Evolutionary conservation across 805 yeast genomes (phyloP).

Genomic region (Clavispora santaluciae): DNA sequence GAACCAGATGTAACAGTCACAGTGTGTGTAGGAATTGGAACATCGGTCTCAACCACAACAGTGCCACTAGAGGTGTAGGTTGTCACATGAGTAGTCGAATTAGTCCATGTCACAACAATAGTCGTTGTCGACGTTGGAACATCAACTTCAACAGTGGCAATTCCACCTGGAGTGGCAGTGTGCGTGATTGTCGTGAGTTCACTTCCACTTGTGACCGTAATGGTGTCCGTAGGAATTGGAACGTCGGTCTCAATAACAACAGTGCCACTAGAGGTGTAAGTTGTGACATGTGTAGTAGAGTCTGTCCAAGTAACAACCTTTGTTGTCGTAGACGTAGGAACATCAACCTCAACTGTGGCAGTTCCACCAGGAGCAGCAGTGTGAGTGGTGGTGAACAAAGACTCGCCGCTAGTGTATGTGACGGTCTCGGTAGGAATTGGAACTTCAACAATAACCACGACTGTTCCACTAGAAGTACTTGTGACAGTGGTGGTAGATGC

Average conservation of each 20-base stretch:
- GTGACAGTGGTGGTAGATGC: slow-evolving; percentile 1
- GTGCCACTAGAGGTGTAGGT: not conserved
- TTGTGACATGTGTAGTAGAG: not conserved
- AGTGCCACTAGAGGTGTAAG: slow-evolving; percentile 2
- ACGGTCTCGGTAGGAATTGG: slow-evolving; percentile 4
- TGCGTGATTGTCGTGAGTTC: not conserved
- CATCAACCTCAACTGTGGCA: slow-evolving; percentile 1
- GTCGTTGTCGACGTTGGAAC: not conserved
- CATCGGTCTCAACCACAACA: not conserved
- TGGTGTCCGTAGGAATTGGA: slow-evolving; percentile 13
- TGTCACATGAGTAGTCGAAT: not conserved
- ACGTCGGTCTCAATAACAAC: slow-evolving; percentile 3
- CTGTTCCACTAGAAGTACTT: not conserved
- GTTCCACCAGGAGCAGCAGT: not conserved
- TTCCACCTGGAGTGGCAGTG: not conserved
- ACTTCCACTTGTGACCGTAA: not conserved
- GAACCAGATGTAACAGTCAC: not conserved
- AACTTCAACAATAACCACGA: not conserved
- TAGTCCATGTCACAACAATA: not conserved
- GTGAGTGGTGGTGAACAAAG: not conserved
- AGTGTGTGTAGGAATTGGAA: not conserved
- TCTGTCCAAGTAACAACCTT: slow-evolving; percentile 1
- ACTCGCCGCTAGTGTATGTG: not conserved
- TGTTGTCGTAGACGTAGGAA: not conserved
- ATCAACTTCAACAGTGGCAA: not conserved